phyloP scores from a whole-genome alignment of 2,329 filamentous ascomycete genomes.

The Orbilia ellipsospora region DNA sequence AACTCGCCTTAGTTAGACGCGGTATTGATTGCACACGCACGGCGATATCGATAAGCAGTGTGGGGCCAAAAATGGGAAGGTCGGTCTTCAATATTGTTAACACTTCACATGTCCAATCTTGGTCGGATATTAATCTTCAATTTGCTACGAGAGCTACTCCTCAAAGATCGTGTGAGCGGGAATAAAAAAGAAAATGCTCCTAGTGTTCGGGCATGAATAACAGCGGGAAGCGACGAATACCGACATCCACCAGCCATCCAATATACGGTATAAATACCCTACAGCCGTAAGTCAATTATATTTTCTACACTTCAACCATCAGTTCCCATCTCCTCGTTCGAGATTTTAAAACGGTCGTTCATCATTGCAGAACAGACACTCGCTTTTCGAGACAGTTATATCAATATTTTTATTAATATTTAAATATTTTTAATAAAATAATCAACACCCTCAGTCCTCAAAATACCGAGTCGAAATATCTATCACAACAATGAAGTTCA shows the following conservation, averaged over 20 bases:
- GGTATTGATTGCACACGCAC: constrained; percentile 1
- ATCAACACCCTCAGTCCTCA: neutral
- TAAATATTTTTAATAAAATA: neutral
- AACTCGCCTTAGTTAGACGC: constrained; percentile 11
- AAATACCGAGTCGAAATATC: neutral
- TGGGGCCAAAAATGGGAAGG: neutral
- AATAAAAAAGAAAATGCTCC: constrained; percentile 5
- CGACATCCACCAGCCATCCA: neutral
- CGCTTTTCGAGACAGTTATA: constrained; percentile 6
- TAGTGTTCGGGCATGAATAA: constrained; percentile 1
- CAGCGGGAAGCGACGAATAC: neutral
- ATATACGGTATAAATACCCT: constrained; percentile 1
- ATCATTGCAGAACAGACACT: constrained; percentile 1
- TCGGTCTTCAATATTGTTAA: neutral
- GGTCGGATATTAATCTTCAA: neutral
- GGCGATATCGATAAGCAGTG: neutral
- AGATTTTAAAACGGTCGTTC: constrained; percentile 5
- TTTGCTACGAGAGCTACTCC: too few relatives aligned
- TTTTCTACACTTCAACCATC: neutral
- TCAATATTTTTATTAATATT: constrained; percentile 5
- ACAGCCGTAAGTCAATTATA: neutral
- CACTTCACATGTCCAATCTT: constrained; percentile 3
- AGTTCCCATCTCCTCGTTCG: constrained; percentile 7
- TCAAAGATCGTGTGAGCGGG: too few relatives aligned
- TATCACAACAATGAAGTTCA: constrained; percentile 15